These are phyloP conservation scores for Pulchroboletus neoregius DNA, from an alignment of 1,284 basidiomycete genomes.

Conservation along the genomic window DNA sequence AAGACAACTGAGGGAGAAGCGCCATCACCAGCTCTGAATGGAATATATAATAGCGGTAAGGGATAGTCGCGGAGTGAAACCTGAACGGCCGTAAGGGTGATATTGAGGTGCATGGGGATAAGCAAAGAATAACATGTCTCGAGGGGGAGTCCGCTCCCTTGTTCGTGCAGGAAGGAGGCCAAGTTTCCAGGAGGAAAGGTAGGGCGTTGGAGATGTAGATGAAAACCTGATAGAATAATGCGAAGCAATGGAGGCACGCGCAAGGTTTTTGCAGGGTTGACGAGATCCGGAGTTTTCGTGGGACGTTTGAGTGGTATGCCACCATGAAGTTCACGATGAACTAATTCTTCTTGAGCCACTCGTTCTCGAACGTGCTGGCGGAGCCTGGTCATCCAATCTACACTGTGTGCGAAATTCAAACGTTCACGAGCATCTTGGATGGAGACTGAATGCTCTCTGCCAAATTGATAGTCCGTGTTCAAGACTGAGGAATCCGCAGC, in stretches of 20 bases:
- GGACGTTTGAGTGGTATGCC: conserved; percentile 28
- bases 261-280: conserved; percentile 35
- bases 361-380: conserved; percentile 38
- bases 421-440: conserved; percentile 72
- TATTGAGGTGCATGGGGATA: conserved; percentile 77
- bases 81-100: conserved; percentile 62
- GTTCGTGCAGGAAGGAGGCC: conserved; percentile 65
- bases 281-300: conserved; percentile 32
- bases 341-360: conserved; percentile 26
- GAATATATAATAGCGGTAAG: conserved; percentile 63
- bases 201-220: conserved; percentile 59
- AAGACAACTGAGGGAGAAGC: conserved; percentile 55
- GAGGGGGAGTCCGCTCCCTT: conserved; percentile 68
- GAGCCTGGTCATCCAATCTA: conserved; percentile 71
- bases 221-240: conserved; percentile 58
- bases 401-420: conserved; percentile 71
- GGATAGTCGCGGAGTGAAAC: conserved; percentile 81
- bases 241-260: conserved; percentile 75
- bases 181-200: conserved; percentile 58
- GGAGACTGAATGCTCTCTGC: conserved; percentile 59
- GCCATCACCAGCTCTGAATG: conserved; percentile 37
- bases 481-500: conserved; percentile 18
- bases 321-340: conserved; percentile 38
- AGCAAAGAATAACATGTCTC: conserved; percentile 78
- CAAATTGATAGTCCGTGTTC: conserved; percentile 52